Percentiles rank a stretch among this genome's conserved stretches.
Conservation (phyloP, 2,329 filamentous ascomycete species). For the Apiospora koreana region DNA sequence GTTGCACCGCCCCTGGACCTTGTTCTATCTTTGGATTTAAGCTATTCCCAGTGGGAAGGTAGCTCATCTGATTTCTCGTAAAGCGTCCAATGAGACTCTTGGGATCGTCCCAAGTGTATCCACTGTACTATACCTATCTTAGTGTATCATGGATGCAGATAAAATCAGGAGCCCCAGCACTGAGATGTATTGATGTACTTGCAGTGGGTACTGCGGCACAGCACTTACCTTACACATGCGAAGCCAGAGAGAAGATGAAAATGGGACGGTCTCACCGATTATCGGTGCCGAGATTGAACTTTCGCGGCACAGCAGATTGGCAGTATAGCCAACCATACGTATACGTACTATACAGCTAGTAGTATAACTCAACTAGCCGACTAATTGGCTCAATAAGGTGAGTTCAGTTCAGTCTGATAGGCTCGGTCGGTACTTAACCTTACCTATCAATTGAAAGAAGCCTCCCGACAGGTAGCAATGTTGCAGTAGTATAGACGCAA, state of each 20-base stretch:
- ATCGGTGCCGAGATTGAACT: neutral
- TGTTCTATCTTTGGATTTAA: slow-evolving; percentile 19
- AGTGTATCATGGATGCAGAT: neutral
- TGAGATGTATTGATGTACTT: neutral
- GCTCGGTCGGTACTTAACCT: neutral
- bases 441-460: no score
- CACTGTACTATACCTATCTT: neutral
- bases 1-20: neutral
- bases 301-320: neutral
- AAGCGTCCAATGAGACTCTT: neutral
- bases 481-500: neutral
- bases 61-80: slow-evolving; percentile 10
- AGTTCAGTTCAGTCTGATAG: neutral
- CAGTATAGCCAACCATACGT: no score
- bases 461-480: neutral
- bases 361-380: neutral
- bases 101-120: neutral
- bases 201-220: neutral
- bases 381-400: neutral
- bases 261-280: slow-evolving; percentile 1
- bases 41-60: slow-evolving; percentile 8
- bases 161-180: neutral
- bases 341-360: no score
- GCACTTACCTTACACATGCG: neutral
- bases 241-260: neutral